A percentile compares a stretch with the other conserved stretches of the same genome.
Conservation (phyloP, 2,329 filamentous ascomycete species). For the Ilyonectria mors-panacis region DNA sequence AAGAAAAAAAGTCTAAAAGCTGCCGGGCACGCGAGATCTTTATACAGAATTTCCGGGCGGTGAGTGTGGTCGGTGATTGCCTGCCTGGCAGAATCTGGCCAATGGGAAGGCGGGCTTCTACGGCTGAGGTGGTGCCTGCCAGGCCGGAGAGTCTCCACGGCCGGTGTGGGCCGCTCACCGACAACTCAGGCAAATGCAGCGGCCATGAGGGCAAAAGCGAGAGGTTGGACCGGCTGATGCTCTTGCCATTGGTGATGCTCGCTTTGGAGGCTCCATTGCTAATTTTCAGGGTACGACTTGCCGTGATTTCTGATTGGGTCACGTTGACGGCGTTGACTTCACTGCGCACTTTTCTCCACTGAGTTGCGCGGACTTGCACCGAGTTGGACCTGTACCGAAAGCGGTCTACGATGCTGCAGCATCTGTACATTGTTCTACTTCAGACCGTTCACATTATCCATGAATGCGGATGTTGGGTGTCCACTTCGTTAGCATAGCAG, state of each 20-base stretch:
- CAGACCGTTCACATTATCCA: too few relatives aligned
- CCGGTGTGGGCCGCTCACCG: slow-evolving; percentile 11
- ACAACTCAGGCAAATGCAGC: not conserved
- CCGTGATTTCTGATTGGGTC: not conserved
- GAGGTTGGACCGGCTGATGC: not conserved
- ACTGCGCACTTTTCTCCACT: not conserved
- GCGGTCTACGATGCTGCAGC: not conserved
- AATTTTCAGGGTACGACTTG: not conserved
- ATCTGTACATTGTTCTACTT: not conserved
- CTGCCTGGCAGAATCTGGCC: slow-evolving; percentile 39
- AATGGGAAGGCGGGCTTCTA: slow-evolving; percentile 10
- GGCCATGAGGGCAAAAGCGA: not conserved
- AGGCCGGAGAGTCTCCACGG: slow-evolving; percentile 18
- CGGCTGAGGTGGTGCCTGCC: slow-evolving; percentile 21
- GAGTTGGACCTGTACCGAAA: not conserved
- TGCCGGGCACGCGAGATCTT: slow-evolving; percentile 33
- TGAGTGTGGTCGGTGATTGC: slow-evolving; percentile 32
- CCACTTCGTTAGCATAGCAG: too few relatives aligned
- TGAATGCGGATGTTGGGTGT: too few relatives aligned
- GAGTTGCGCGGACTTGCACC: not conserved
- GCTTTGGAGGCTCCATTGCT: slow-evolving; percentile 8
- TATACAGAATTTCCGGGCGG: slow-evolving; percentile 46
- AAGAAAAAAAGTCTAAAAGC: slow-evolving; percentile 46
- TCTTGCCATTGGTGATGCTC: not conserved
- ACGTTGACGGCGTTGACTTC: not conserved